Evolutionary conservation across 2,329 filamentous ascomycete genomes (phyloP).

Genomic region (Stagonosporopsis tanaceti): DNA sequence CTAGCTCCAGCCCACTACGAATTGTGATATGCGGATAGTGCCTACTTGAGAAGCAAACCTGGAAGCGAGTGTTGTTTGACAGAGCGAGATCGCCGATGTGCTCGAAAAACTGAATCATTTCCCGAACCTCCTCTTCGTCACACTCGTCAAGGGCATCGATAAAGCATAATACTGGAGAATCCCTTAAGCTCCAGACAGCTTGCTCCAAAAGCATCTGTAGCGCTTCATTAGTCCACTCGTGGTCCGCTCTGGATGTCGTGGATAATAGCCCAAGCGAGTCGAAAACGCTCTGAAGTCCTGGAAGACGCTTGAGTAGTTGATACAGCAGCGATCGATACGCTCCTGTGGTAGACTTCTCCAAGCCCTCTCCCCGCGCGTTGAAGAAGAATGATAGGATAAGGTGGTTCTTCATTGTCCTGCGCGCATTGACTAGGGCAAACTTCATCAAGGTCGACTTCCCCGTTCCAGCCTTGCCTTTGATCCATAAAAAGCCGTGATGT

Average conservation of each 20-base stretch:
- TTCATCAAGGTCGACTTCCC: constrained; percentile 57
- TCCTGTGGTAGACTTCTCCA: constrained; percentile 35
- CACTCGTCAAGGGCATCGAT: constrained; percentile 62
- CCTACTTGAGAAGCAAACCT: constrained; percentile 34
- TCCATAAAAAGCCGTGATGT: constrained; percentile 27
- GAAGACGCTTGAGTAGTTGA: constrained; percentile 32
- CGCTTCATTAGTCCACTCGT: constrained; percentile 24
- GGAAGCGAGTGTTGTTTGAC: background rate
- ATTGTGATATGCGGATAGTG: constrained; percentile 57
- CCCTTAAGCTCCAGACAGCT: constrained; percentile 22
- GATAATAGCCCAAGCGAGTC: constrained; percentile 6
- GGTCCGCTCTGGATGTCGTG: constrained; percentile 2
- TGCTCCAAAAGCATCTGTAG: constrained; percentile 31
- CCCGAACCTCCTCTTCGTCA: constrained; percentile 52
- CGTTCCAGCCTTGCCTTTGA: constrained; percentile 45
- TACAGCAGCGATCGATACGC: constrained; percentile 37
- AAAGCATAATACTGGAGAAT: constrained; percentile 31
- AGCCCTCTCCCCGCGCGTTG: constrained; percentile 30
- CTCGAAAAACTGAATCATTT: constrained; percentile 57
- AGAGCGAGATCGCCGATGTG: constrained; percentile 43
- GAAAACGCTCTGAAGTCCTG: constrained; percentile 19
- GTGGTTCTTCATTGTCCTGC: constrained; percentile 15
- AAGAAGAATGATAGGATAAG: constrained; percentile 36
- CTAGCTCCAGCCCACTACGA: constrained; percentile 34
- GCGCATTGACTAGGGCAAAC: constrained; percentile 25